Conservation (phyloP, 257 asterid genomes). For the Pogostemon cablin region DNA sequence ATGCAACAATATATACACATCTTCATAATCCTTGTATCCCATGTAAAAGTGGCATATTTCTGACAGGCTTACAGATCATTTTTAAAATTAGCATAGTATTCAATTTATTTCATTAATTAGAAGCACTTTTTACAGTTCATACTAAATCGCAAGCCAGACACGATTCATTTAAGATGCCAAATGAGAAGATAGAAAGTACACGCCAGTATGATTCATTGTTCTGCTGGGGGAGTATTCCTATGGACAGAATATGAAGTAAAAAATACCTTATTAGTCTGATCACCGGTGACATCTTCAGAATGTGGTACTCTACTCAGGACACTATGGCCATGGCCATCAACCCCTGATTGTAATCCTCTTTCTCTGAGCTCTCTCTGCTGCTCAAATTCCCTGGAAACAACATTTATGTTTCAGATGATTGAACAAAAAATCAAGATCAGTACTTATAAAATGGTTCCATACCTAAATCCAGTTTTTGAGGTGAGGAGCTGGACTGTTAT, state of each 20-base stretch:
- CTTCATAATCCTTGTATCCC: background rate
- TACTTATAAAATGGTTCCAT: conserved; percentile 36
- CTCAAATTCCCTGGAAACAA: conserved; percentile 83
- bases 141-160: background rate
- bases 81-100: background rate
- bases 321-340: conserved; percentile 48
- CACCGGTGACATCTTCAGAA: conserved; percentile 44
- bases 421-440: conserved; percentile 26
- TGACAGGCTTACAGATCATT: background rate
- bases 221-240: background rate
- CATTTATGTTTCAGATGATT: conserved; percentile 32
- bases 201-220: background rate
- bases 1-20: background rate
- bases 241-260: background rate
- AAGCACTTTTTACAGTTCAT: background rate
- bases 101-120: background rate
- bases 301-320: conserved; percentile 49
- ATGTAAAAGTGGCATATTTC: background rate
- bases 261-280: conserved; percentile 59
- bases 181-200: background rate
- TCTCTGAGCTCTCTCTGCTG: conserved; percentile 98
- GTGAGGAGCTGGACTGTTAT: conserved; percentile 90
- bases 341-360: conserved; percentile 68
- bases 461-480: conserved; percentile 99
- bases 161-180: background rate